These are phyloP conservation scores for Pythium diclinum DNA, from an alignment of 352 stramenopile genomes.

Conservation along the genomic window DNA sequence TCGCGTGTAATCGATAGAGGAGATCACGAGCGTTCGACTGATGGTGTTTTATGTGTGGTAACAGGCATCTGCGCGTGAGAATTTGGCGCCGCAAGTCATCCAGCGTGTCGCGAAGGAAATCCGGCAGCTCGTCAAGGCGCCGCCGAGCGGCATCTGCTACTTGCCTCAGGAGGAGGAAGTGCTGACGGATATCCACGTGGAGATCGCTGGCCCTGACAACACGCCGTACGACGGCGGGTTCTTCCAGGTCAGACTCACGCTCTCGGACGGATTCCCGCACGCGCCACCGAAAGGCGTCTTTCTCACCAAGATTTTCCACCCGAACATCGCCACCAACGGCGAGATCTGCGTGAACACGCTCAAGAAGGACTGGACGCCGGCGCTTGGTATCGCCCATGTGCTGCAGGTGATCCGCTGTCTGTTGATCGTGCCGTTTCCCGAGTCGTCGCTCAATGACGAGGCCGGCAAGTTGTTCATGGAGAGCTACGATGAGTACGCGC, in stretches of 20 bases:
- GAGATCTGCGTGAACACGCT: slow-evolving; percentile 99
- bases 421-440: slow-evolving; percentile 98
- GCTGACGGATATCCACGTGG: slow-evolving; percentile 92
- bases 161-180: slow-evolving; percentile 89
- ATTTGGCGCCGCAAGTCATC: slow-evolving; percentile 88
- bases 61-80: slow-evolving; percentile 39
- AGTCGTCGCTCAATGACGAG: slow-evolving; percentile 99
- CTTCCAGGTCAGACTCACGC: slow-evolving; percentile 96
- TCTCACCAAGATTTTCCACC: slow-evolving; percentile 99
- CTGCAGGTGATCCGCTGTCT: slow-evolving; percentile 98
- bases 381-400: slow-evolving; percentile 95
- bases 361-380: slow-evolving; percentile 97
- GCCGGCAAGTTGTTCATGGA: slow-evolving; percentile 99
- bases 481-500: slow-evolving; percentile 96
- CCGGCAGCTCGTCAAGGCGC: slow-evolving; percentile 82
- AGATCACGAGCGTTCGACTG: slow-evolving; percentile 17
- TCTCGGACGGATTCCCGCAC: slow-evolving; percentile 85
- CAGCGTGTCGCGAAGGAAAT: slow-evolving; percentile 92
- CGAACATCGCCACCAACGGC: slow-evolving; percentile 96
- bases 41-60: background rate
- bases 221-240: slow-evolving; percentile 96
- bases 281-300: slow-evolving; percentile 93
- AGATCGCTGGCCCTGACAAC: slow-evolving; percentile 95
- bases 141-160: slow-evolving; percentile 92
- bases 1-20: slow-evolving; percentile 4